A percentile compares a stretch with the other conserved stretches of the same genome.
These are phyloP conservation scores for Zelopaecilomyces penicillatus DNA, from an alignment of 2,329 filamentous ascomycete species.

Conservation along the genomic window DNA sequence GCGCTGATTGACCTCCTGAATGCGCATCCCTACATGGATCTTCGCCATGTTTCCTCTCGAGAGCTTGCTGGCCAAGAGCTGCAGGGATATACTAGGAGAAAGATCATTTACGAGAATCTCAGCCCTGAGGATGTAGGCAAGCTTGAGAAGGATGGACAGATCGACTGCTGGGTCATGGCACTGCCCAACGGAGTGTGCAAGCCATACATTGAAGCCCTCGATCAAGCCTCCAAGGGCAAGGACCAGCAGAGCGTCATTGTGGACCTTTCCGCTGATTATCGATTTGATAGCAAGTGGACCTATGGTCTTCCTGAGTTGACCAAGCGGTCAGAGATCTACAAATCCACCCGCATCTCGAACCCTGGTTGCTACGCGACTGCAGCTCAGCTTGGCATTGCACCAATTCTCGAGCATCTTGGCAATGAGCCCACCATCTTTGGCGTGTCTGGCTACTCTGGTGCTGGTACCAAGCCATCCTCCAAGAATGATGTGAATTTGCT, in stretches of 20 bases:
- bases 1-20: slow-evolving; percentile 83
- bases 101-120: slow-evolving; percentile 88
- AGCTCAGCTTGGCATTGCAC: slow-evolving; percentile 81
- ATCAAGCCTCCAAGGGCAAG: slow-evolving; percentile 52
- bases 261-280: slow-evolving; percentile 93
- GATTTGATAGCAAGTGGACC: slow-evolving; percentile 65
- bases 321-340: slow-evolving; percentile 65
- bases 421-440: slow-evolving; percentile 80
- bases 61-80: slow-evolving; percentile 83
- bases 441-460: slow-evolving; percentile 88
- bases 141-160: slow-evolving; percentile 74
- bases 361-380: slow-evolving; percentile 95
- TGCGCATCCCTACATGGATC: slow-evolving; percentile 79
- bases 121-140: slow-evolving; percentile 75
- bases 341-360: slow-evolving; percentile 77
- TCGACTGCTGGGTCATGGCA: slow-evolving; percentile 97
- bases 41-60: slow-evolving; percentile 85
- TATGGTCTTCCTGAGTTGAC: slow-evolving; percentile 87
- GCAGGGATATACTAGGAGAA: slow-evolving; percentile 81
- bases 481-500: slow-evolving; percentile 87
- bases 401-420: slow-evolving; percentile 66
- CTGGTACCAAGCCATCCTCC: slow-evolving; percentile 84
- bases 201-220: slow-evolving; percentile 84
- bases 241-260: slow-evolving; percentile 66
- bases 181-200: slow-evolving; percentile 92